A percentile compares a stretch with the other conserved stretches of the same genome.
phyloP scores from a whole-genome alignment of 225 moss, liverwort and hornwort genomes.

The Pseudoscleropodium purum region DNA sequence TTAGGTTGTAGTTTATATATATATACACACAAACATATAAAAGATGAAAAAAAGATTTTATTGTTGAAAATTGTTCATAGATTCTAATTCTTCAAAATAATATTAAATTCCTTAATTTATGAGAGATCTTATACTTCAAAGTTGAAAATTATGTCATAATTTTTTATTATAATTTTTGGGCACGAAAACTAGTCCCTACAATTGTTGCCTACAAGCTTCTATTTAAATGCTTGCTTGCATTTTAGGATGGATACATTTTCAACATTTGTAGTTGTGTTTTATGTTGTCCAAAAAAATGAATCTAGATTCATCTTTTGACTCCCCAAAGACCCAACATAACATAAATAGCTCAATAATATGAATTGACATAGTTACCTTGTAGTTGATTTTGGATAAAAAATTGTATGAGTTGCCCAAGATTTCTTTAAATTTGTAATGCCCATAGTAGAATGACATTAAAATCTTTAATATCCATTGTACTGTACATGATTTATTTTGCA shows the following conservation, averaged over 20 bases:
- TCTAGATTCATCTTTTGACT: background rate
- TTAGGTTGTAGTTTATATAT: background rate
- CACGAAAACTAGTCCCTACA: no score
- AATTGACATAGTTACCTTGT: background rate
- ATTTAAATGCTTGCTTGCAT: background rate
- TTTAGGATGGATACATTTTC: background rate
- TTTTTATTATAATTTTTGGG: background rate
- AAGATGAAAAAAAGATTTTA: background rate
- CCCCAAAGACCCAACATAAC: background rate
- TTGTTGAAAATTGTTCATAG: no score
- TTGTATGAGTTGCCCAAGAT: background rate
- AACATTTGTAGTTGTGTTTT: background rate
- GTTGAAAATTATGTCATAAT: background rate
- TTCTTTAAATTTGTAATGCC: background rate
- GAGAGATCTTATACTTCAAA: accelerated
- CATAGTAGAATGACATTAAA: background rate
- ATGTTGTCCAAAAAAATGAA: background rate
- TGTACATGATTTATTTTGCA: background rate
- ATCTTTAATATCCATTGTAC: background rate
- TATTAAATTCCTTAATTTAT: background rate
- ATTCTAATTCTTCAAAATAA: background rate
- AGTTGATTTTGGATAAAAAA: background rate
- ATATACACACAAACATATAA: no score
- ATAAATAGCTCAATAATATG: background rate
- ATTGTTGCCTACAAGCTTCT: background rate